Conservation (phyloP, 2,329 filamentous ascomycete genomes). For the Daldinia eschscholtzii region DNA sequence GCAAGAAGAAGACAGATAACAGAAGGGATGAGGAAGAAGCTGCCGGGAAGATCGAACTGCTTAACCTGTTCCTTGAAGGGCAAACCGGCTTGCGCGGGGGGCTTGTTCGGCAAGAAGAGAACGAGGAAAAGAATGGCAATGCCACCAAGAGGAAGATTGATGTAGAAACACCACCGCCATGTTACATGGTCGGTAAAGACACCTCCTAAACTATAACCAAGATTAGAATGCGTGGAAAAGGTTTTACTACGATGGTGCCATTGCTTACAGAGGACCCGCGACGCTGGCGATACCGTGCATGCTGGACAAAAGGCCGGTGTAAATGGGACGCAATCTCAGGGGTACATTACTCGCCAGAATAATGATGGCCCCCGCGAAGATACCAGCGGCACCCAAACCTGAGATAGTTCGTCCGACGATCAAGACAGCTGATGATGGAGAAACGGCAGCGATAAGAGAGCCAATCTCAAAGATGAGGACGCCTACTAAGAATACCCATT, state of each 20-base stretch:
- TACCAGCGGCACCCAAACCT: conserved; percentile 54
- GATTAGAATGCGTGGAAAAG: conserved; percentile 53
- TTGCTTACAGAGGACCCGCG: conserved; percentile 49
- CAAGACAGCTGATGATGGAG: conserved; percentile 44
- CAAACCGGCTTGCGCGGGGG: conserved; percentile 18
- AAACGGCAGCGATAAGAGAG: conserved; percentile 41
- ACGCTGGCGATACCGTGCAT: conserved; percentile 33
- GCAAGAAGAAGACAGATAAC: conserved; percentile 62
- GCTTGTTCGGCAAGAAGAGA: conserved; percentile 27
- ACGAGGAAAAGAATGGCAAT: conserved; percentile 27
- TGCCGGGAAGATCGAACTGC: conserved; percentile 46
- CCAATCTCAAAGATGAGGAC: conserved; percentile 38
- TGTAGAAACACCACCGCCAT: conserved; percentile 53
- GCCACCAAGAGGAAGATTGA: conserved; percentile 46
- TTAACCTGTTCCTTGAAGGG: conserved; percentile 30
- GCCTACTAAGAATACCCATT: conserved; percentile 32
- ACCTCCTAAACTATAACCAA: conserved; percentile 47
- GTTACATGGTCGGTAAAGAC: conserved; percentile 48
- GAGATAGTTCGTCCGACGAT: conserved; percentile 57
- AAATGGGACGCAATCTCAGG: conserved; percentile 27
- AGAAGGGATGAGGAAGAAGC: conserved; percentile 49
- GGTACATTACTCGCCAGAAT: conserved; percentile 54
- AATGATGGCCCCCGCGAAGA: conserved; percentile 52
- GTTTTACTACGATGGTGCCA: conserved; percentile 41
- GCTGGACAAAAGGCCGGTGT: conserved; percentile 29